Conservation (phyloP, 2,329 filamentous ascomycete species). For the Rutstroemia sp. region DNA sequence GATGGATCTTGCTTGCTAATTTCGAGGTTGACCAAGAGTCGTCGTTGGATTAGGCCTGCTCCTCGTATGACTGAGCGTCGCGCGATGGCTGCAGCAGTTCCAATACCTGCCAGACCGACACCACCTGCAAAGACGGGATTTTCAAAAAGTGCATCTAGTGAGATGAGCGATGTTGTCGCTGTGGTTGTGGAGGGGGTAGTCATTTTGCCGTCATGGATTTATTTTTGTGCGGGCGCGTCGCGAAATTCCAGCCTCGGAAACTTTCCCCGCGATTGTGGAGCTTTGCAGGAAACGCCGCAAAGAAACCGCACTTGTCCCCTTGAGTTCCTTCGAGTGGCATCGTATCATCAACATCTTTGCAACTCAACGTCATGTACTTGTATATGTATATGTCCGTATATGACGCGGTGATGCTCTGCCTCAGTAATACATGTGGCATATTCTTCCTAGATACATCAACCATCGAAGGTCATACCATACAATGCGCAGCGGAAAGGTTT, state of each 20-base stretch:
- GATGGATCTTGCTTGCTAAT: slow-evolving; percentile 91
- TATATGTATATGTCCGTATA: too few species aligned
- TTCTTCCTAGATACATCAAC: too few species aligned
- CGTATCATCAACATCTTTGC: too few species aligned
- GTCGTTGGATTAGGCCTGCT: slow-evolving; percentile 68
- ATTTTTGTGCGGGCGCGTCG: neutral
- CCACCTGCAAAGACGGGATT: slow-evolving; percentile 64
- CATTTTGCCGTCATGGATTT: neutral
- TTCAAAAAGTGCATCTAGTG: slow-evolving; percentile 52
- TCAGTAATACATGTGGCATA: too few species aligned
- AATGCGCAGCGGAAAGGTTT: too few species aligned
- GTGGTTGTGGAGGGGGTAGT: slow-evolving; percentile 4
- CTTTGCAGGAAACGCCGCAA: neutral
- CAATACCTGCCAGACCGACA: slow-evolving; percentile 84
- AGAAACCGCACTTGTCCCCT: neutral
- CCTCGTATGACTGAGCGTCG: slow-evolving; percentile 69
- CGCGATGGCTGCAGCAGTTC: slow-evolving; percentile 71
- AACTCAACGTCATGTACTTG: too few species aligned
- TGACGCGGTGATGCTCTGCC: too few species aligned
- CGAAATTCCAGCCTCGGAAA: neutral
- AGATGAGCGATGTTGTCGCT: slow-evolving; percentile 30
- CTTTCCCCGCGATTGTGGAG: neutral
- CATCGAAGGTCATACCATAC: too few species aligned
- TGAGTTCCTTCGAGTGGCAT: too few species aligned
- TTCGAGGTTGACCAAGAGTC: slow-evolving; percentile 90